A percentile compares a stretch with the other conserved stretches of the same genome.
phyloP scores from a whole-genome alignment of 73 alveolate species.

The Tetrahymena borealis region DNA sequence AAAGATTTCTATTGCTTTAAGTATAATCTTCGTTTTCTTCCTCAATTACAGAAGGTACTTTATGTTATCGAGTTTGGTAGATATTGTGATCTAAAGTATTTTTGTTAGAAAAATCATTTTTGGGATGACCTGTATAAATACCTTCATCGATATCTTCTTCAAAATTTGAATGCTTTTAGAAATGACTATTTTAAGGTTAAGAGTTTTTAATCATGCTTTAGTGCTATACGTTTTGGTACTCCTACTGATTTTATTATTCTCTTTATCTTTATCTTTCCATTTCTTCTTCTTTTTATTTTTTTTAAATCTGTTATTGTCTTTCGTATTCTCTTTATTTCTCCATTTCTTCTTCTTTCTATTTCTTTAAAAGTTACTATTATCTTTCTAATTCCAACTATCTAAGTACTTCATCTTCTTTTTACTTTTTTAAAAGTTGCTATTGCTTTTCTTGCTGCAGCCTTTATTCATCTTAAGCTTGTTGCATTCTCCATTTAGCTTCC shows the following conservation, averaged over 20 bases:
- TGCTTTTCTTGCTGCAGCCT: neutral
- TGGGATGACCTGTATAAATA: neutral
- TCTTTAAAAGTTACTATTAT: neutral
- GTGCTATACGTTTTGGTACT: neutral
- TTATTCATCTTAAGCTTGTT: neutral
- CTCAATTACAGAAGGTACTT: neutral
- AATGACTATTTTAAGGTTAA: neutral
- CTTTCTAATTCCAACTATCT: neutral
- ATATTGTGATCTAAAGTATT: neutral
- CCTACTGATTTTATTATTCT: neutral
- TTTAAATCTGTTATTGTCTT: neutral
- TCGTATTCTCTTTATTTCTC: neutral
- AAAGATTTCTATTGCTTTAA: neutral
- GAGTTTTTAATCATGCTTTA: neutral
- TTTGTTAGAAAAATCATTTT: neutral
- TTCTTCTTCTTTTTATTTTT: neutral
- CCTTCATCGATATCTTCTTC: neutral
- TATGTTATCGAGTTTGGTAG: neutral
- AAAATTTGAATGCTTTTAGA: neutral
- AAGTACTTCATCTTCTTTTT: neutral
- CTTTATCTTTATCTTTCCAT: neutral
- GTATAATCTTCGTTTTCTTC: neutral
- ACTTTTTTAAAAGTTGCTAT: neutral
- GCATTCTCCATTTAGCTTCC: neutral
- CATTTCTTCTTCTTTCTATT: neutral